Conservation (phyloP, 352 stramenopile species). For the Pythium insidiosum region DNA sequence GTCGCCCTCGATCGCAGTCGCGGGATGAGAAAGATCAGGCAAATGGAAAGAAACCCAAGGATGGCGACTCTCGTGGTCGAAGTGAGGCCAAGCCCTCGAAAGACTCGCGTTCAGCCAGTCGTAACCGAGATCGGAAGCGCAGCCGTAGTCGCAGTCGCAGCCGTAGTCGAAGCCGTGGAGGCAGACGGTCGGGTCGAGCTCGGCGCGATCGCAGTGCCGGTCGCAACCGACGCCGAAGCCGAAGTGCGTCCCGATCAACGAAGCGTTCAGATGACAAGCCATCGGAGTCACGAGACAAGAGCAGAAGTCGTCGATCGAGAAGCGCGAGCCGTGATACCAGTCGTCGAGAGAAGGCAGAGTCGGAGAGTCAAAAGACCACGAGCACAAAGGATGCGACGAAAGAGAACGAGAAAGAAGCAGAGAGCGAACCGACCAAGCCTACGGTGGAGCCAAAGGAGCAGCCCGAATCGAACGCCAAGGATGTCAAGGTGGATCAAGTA, state of each 20-base stretch:
- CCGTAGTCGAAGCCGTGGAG: too few species aligned
- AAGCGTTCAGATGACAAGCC: slow-evolving; percentile 14
- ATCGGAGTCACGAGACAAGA: slow-evolving; percentile 31
- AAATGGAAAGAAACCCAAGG: slow-evolving; percentile 17
- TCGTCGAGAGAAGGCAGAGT: slow-evolving; percentile 12
- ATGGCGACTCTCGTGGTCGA: slow-evolving; percentile 19
- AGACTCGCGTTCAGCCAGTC: slow-evolving; percentile 19
- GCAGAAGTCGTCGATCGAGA: slow-evolving; percentile 44
- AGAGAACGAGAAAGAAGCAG: slow-evolving; percentile 20
- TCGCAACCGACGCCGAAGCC: slow-evolving; percentile 31
- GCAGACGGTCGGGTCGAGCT: too few species aligned
- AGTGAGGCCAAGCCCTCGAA: slow-evolving; percentile 3
- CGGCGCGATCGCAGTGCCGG: too few species aligned
- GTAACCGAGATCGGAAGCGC: slow-evolving; percentile 16
- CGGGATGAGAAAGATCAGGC: slow-evolving; percentile 22
- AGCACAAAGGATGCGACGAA: slow-evolving; percentile 17
- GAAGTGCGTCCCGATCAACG: slow-evolving; percentile 11
- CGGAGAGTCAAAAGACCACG: slow-evolving; percentile 1
- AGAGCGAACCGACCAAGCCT: slow-evolving; percentile 11
- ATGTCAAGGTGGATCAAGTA: slow-evolving; percentile 73
- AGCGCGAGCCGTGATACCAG: slow-evolving; percentile 30
- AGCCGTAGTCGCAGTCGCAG: too few species aligned
- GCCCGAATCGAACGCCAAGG: slow-evolving; percentile 25
- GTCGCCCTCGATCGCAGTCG: slow-evolving; percentile 35
- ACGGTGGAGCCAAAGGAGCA: slow-evolving; percentile 10